A percentile compares a stretch with the other conserved stretches of the same genome.
These are phyloP conservation scores for Colletotrichum musicola DNA, from an alignment of 2,329 filamentous ascomycete species.

Conservation along the genomic window DNA sequence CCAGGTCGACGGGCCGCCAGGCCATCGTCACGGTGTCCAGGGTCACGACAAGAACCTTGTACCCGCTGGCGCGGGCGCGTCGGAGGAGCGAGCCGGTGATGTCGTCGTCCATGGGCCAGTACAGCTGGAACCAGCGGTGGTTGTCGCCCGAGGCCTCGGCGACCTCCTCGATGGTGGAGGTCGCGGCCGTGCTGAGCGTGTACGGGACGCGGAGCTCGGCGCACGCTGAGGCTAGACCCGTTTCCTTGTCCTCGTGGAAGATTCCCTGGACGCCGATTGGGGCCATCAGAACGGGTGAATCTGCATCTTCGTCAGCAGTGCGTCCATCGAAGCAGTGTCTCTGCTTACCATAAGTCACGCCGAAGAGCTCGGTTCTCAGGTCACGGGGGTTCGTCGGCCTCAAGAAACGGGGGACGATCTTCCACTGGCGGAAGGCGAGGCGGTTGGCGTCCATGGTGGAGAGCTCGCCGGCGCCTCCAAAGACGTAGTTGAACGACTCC, in stretches of 20 bases:
- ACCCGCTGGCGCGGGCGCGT: slow-evolving; percentile 73
- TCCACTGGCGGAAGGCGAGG: slow-evolving; percentile 66
- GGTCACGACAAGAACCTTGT: slow-evolving; percentile 76
- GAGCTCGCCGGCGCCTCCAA: slow-evolving; percentile 72
- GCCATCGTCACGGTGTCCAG: slow-evolving; percentile 77
- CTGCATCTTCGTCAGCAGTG: slow-evolving; percentile 35
- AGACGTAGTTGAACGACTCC: slow-evolving; percentile 70
- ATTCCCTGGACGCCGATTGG: slow-evolving; percentile 78
- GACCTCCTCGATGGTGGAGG: slow-evolving; percentile 75
- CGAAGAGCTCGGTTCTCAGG: slow-evolving; percentile 66
- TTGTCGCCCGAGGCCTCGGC: slow-evolving; percentile 69
- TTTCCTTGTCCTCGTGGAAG: slow-evolving; percentile 75
- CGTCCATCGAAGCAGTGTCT: not conserved
- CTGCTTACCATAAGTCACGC: slow-evolving; percentile 56
- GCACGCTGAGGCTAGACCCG: slow-evolving; percentile 73
- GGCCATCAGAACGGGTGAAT: slow-evolving; percentile 70
- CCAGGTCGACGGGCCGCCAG: slow-evolving; percentile 78
- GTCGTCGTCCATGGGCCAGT: slow-evolving; percentile 77
- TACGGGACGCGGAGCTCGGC: slow-evolving; percentile 72
- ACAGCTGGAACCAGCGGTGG: slow-evolving; percentile 79
- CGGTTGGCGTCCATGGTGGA: slow-evolving; percentile 72
- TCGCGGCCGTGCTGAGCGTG: slow-evolving; percentile 74
- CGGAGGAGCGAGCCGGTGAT: slow-evolving; percentile 73
- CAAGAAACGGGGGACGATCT: slow-evolving; percentile 66
- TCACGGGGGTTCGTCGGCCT: slow-evolving; percentile 58